These are phyloP conservation scores for Neurospora sp. DNA, from an alignment of 495 filamentous ascomycete species.

Conservation along the genomic window DNA sequence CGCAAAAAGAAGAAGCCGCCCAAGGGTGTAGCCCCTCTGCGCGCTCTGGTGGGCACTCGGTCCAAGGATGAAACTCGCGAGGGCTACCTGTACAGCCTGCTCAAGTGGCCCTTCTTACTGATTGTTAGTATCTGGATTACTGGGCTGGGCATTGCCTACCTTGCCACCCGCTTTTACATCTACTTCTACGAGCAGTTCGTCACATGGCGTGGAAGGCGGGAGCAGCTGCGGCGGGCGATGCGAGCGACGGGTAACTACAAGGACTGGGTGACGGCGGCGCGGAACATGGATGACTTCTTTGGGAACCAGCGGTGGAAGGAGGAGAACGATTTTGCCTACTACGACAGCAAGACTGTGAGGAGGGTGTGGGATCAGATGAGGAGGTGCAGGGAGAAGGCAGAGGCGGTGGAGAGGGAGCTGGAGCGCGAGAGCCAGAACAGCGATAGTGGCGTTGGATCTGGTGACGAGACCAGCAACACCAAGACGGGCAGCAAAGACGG, in stretches of 20 bases:
- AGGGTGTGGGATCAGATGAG: slow-evolving; percentile 66
- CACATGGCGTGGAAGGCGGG: slow-evolving; percentile 62
- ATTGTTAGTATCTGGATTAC: slow-evolving; percentile 72
- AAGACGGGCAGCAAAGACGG: slow-evolving; percentile 4
- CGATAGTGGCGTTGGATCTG: neutral
- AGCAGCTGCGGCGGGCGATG: slow-evolving; percentile 58
- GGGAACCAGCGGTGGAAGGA: slow-evolving; percentile 82
- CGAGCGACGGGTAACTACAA: slow-evolving; percentile 59
- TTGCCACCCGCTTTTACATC: slow-evolving; percentile 79
- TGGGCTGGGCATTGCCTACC: slow-evolving; percentile 57
- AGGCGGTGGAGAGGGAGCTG: slow-evolving; percentile 37
- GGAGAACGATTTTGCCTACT: slow-evolving; percentile 86
- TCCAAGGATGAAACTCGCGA: slow-evolving; percentile 88
- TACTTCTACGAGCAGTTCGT: slow-evolving; percentile 73
- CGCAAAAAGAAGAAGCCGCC: slow-evolving; percentile 23
- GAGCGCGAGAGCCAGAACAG: slow-evolving; percentile 13
- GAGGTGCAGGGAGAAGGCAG: slow-evolving; percentile 44
- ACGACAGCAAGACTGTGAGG: slow-evolving; percentile 73
- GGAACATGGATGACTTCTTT: slow-evolving; percentile 69
- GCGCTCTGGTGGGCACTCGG: slow-evolving; percentile 29
- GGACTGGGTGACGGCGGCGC: slow-evolving; percentile 72
- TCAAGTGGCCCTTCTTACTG: slow-evolving; percentile 86
- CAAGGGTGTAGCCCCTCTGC: slow-evolving; percentile 20
- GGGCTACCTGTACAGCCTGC: slow-evolving; percentile 74
- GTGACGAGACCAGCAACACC: slow-evolving; percentile 20